phyloP scores from a whole-genome alignment of 1,284 basidiomycete genomes.

The Phaffia rhodozyma region DNA sequence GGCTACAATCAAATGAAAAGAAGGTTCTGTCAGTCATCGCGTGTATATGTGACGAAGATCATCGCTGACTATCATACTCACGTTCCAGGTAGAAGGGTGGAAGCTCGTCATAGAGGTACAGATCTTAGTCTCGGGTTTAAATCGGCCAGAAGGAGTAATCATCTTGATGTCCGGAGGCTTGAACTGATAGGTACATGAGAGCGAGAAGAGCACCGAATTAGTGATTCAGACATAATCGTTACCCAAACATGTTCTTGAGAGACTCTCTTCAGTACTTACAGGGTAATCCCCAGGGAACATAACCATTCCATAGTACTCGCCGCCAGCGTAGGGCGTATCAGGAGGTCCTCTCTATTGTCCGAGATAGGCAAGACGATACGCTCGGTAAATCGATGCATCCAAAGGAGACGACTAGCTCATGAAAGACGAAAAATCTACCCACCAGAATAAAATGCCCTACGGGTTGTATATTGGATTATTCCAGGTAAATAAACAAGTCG shows the following conservation, averaged over 20 bases:
- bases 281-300: conserved; percentile 86
- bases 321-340: conserved; percentile 81
- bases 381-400: no score
- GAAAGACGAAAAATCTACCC: conserved; percentile 22
- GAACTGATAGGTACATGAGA: conserved; percentile 36
- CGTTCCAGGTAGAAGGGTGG: conserved; percentile 58
- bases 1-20: conserved; percentile 39
- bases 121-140: conserved; percentile 86
- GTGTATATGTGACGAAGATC: no score
- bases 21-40: conserved; percentile 38
- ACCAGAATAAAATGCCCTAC: conserved; percentile 87
- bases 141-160: conserved; percentile 86
- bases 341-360: conserved; percentile 67
- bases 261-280: background rate
- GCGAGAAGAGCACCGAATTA: no score
- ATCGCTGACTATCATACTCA: conserved; percentile 38
- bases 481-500: conserved; percentile 9
- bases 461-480: background rate
- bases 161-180: conserved; percentile 86
- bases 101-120: conserved; percentile 95
- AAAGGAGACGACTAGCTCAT: background rate
- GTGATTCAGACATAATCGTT: no score
- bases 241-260: no score
- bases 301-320: conserved; percentile 80
- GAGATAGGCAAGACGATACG: background rate